Conservation (phyloP, 1,139 yeast genomes). For the Sugiyamaella neomexicana region DNA sequence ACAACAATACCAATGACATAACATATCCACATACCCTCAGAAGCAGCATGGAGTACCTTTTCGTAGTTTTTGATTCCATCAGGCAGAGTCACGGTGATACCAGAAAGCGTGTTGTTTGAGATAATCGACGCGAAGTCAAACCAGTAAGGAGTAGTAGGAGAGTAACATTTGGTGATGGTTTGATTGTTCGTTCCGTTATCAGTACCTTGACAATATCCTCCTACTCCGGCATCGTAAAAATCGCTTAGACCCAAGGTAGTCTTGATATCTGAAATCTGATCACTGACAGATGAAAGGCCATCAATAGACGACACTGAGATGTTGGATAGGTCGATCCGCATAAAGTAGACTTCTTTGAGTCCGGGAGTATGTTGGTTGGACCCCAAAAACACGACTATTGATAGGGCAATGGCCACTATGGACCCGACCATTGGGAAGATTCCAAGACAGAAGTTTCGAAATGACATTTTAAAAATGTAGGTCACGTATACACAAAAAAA, state of each 20-base stretch:
- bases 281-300: constrained; percentile 27
- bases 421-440: constrained; percentile 45
- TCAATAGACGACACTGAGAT: constrained; percentile 27
- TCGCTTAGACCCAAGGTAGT: constrained; percentile 55
- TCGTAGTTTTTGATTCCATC: constrained; percentile 38
- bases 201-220: constrained; percentile 73
- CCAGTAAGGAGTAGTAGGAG: constrained; percentile 54
- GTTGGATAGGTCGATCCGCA: constrained; percentile 45
- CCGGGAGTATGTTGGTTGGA: constrained; percentile 40
- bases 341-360: constrained; percentile 44
- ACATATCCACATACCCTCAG: constrained; percentile 50
- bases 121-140: constrained; percentile 57
- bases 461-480: constrained; percentile 19
- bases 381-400: constrained; percentile 47
- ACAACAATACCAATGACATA: constrained; percentile 48
- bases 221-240: constrained; percentile 62
- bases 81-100: constrained; percentile 38
- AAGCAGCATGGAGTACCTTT: constrained; percentile 43
- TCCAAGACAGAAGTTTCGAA: constrained; percentile 39
- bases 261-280: constrained; percentile 23
- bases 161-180: constrained; percentile 40
- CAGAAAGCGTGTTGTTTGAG: constrained; percentile 44
- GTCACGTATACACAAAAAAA: too few species aligned
- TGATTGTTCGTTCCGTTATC: constrained; percentile 31
- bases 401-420: constrained; percentile 43